Conservation (phyloP, 2,329 filamentous ascomycete species). For the Teratosphaeria destructans region DNA sequence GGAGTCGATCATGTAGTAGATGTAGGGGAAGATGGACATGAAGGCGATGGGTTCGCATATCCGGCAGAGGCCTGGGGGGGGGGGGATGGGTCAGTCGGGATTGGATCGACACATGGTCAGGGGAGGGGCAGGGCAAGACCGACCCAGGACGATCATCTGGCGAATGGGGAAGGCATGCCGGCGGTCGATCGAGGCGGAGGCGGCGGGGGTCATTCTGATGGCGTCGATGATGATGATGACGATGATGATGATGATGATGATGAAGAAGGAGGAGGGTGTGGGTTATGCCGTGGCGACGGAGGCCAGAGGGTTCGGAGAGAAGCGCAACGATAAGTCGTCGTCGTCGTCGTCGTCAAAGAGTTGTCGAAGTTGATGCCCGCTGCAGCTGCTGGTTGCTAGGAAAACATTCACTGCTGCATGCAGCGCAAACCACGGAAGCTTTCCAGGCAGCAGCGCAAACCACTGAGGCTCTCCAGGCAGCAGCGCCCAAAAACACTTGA, state of each 20-base stretch:
- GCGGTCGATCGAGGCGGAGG: background rate
- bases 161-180: conserved; percentile 41
- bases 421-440: too few species aligned
- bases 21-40: conserved; percentile 98
- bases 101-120: background rate
- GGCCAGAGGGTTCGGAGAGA: background rate
- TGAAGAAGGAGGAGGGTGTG: background rate
- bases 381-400: background rate
- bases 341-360: background rate
- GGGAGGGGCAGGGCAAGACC: conserved; percentile 10
- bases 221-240: background rate
- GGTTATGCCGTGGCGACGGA: background rate
- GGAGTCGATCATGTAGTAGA: conserved; percentile 93
- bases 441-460: too few species aligned
- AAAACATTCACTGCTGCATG: background rate
- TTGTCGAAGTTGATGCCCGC: background rate
- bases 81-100: background rate
- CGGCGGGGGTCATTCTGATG: background rate
- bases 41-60: conserved; percentile 98
- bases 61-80: conserved; percentile 51
- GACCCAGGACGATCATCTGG: conserved; percentile 49
- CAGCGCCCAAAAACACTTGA: background rate
- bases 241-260: background rate
- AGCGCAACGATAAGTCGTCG: background rate
- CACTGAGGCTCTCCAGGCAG: too few species aligned